Evolutionary conservation across 176 grass and related monocot genomes (phyloP), one percentile per base, ranked within the genome.

Genomic region (Oryza officinalis): DNA sequence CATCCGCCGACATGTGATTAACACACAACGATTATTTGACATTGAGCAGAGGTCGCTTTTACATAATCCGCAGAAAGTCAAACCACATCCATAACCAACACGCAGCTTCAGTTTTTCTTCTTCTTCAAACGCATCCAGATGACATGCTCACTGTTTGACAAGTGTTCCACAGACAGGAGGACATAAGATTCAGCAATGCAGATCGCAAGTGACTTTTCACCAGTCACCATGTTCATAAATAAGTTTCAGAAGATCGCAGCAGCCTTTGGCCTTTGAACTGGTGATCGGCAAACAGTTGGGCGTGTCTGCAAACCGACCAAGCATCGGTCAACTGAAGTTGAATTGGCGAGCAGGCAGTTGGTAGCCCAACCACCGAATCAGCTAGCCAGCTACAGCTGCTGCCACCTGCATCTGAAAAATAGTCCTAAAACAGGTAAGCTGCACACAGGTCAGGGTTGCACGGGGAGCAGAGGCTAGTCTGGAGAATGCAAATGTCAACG

Each of bases 11-110:
- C 78, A 80, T 46, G 28, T 69, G 65, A 50, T 68, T 68, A 69
- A 10, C 25, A 30, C 49, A 2, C 2, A n/a, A 15, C 61, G 76
- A 60, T 60, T 23, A 23, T 60, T 45, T 79, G 40, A 66, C 40
- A 66, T 47, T 22, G 63, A 13, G 40, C 35, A 22, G 14, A 31
- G 54, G 54, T 60, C 22, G 7, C 22, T 65, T 80, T 67, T 47
- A 67, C 9, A n/a, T 22, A 45, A 5, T 28, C 49, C 70, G 35
- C 63, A 41, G 47, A 28, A 74, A 78, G 82, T 61, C 75, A 32
- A 33, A 41, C 77, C 71, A 20, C 66, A 82, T 85, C 30, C 87
- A 85, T 81, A 87, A 81, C 8, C 31, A 13, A 12, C 54, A 20
- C 54, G 18, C 54, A 6, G 8, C 54, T 60, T 60, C 8, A 60